Conservation (phyloP, 2,329 filamentous ascomycete species). For the Sclerotinia borealis region DNA sequence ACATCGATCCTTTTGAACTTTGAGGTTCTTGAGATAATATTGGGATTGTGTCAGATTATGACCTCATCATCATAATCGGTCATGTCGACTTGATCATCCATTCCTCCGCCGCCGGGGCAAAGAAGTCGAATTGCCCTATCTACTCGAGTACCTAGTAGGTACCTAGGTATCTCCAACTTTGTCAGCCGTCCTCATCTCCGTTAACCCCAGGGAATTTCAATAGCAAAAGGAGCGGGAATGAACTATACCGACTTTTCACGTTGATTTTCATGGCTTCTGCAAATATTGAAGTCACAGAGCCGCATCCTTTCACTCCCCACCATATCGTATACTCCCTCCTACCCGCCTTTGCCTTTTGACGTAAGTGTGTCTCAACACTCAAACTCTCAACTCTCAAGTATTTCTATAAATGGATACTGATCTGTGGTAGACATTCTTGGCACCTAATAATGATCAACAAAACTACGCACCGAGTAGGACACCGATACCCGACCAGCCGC, state of each 20-base stretch:
- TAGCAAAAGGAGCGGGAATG: neutral
- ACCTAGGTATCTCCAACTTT: neutral
- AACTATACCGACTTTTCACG: neutral
- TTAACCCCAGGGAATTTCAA: neutral
- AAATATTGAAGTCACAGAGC: neutral
- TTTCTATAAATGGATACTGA: neutral
- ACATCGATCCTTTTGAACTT: no score
- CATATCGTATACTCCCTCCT: neutral
- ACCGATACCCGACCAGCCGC: neutral
- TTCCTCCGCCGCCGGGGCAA: neutral
- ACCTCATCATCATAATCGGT: neutral
- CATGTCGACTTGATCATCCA: neutral
- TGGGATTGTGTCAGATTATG: neutral
- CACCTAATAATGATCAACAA: conserved; percentile 1
- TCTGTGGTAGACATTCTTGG: neutral
- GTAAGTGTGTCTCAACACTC: neutral
- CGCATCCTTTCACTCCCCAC: neutral
- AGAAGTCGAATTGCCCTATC: neutral
- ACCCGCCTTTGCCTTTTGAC: no score
- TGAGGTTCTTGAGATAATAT: no score
- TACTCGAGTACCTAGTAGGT: no score
- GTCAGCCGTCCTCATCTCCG: no score
- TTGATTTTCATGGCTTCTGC: no score
- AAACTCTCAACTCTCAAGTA: neutral
- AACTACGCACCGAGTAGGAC: neutral